Conservation (phyloP, 106 monocot genomes). For the Apostasia shenzhenica region DNA sequence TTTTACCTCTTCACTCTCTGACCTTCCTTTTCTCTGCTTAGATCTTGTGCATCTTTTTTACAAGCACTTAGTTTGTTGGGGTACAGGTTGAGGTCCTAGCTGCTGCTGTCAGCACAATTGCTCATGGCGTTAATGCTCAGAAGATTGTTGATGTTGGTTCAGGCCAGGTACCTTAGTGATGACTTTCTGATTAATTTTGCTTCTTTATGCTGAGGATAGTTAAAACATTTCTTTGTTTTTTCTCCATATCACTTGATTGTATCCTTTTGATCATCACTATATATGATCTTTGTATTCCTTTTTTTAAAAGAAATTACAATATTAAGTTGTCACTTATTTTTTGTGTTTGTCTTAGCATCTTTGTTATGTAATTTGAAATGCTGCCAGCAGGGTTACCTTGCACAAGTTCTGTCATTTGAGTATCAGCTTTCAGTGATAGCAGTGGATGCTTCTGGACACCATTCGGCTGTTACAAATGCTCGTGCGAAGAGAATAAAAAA, state of each 20-base stretch:
- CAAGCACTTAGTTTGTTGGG: neutral
- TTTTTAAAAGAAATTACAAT: neutral
- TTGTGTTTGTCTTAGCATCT: neutral
- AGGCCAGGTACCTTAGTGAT: slow-evolving; percentile 62
- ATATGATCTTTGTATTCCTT: no score
- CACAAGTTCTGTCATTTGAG: slow-evolving; percentile 85
- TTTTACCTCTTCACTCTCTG: neutral
- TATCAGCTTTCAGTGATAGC: slow-evolving; percentile 79
- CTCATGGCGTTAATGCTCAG: slow-evolving; percentile 39
- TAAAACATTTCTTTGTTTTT: neutral
- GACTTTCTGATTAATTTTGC: neutral
- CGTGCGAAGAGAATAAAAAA: slow-evolving; percentile 89
- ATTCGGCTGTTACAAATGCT: slow-evolving; percentile 71
- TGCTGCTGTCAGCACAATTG: slow-evolving; percentile 41
- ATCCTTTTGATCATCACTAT: neutral
- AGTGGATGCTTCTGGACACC: slow-evolving; percentile 94
- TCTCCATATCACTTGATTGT: neutral
- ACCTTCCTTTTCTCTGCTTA: neutral
- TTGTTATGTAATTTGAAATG: slow-evolving; percentile 3
- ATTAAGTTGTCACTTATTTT: neutral
- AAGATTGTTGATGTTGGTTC: slow-evolving; percentile 92
- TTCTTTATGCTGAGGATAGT: no score
- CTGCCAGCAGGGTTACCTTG: slow-evolving; percentile 80
- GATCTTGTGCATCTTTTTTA: neutral
- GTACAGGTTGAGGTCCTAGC: slow-evolving; percentile 73